Evolutionary conservation across 345 rosid genomes (phyloP).

Genomic region (Gossypium anomalum): DNA sequence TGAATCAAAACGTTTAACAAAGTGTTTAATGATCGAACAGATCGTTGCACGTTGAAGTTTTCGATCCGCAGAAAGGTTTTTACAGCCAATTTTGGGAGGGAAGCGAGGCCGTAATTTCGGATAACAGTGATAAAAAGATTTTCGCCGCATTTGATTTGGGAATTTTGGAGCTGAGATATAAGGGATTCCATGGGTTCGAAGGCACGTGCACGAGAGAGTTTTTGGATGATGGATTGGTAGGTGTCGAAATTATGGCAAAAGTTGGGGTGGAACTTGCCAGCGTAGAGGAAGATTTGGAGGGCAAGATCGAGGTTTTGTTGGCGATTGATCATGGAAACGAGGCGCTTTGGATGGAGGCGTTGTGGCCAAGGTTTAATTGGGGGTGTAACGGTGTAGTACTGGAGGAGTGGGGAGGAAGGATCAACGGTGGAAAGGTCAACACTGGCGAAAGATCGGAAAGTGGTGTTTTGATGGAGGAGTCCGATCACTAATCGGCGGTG

Average conservation of each 20-base stretch:
- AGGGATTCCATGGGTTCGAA: constrained; percentile 61
- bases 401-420: constrained; percentile 17
- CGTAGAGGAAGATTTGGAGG: constrained; percentile 78
- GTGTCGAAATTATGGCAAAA: constrained; percentile 60
- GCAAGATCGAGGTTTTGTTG: constrained; percentile 85
- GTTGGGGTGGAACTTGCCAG: constrained; percentile 64
- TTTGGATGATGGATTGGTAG: constrained; percentile 65
- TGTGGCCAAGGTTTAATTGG: constrained; percentile 78
- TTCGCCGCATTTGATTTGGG: constrained; percentile 66
- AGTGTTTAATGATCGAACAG: constrained; percentile 76
- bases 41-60: constrained; percentile 52
- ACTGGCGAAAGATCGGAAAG: constrained; percentile 1
- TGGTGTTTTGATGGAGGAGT: not conserved
- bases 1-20: constrained; percentile 68
- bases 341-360: constrained; percentile 70
- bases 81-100: constrained; percentile 49
- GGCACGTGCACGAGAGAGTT: constrained; percentile 82
- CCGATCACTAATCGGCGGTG: not conserved
- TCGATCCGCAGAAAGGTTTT: constrained; percentile 55
- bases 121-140: constrained; percentile 61
- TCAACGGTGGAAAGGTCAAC: constrained; percentile 14
- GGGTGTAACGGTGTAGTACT: constrained; percentile 36
- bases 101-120: constrained; percentile 71
- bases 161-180: constrained; percentile 44
- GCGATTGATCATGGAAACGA: constrained; percentile 43